phyloP scores from a whole-genome alignment of 2,329 filamentous ascomycete species.

The Sphaerulina musiva region DNA sequence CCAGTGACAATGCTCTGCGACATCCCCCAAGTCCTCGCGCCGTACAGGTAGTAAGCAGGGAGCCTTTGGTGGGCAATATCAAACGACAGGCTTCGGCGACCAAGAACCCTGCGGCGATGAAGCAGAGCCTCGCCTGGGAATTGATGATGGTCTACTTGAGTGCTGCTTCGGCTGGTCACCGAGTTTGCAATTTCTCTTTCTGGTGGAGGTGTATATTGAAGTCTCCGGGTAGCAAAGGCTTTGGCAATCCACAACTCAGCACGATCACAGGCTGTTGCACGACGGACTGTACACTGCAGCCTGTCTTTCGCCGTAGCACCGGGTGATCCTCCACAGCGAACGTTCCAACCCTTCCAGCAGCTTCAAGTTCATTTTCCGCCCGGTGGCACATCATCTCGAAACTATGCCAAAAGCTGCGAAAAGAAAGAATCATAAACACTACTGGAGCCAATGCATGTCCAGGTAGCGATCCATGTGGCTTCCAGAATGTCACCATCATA shows the following conservation, averaged over 20 bases:
- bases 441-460: too few relatives aligned
- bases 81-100: background rate
- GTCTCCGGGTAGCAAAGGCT: background rate
- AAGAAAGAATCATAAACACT: too few relatives aligned
- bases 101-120: conserved; percentile 7
- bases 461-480: too few relatives aligned
- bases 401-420: background rate
- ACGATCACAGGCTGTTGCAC: background rate
- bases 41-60: background rate
- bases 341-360: too few relatives aligned
- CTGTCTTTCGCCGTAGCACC: background rate
- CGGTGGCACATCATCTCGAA: background rate
- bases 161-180: background rate
- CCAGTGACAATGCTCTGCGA: background rate
- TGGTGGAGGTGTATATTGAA: background rate
- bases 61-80: background rate
- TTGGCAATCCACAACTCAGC: background rate
- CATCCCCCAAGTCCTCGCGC: background rate
- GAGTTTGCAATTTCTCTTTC: background rate
- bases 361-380: background rate
- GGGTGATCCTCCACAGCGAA: background rate
- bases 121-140: background rate
- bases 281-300: background rate
- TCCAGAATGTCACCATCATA: too few relatives aligned
- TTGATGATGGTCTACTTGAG: background rate